Conservation (phyloP, 306 rosid genomes). For the Vigna hirtella region DNA sequence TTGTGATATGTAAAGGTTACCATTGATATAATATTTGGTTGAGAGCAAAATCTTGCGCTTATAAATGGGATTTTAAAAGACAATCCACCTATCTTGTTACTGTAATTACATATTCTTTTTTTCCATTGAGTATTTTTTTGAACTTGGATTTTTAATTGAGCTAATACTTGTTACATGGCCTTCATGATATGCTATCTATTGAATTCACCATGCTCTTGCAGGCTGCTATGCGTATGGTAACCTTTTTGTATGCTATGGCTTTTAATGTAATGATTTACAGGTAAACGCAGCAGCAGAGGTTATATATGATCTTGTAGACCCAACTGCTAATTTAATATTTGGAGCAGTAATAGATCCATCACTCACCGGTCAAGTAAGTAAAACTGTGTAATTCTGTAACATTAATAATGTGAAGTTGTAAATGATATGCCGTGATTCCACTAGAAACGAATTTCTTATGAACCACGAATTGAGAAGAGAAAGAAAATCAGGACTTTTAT, state of each 20-base stretch:
- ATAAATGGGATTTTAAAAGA: background rate
- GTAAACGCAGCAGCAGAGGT: constrained; percentile 95
- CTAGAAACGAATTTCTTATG: background rate
- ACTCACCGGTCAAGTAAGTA: constrained; percentile 83
- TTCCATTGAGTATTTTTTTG: background rate
- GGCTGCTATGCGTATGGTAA: background rate
- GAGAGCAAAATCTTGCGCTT: constrained; percentile 5
- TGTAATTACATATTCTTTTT: constrained; percentile 8
- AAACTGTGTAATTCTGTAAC: background rate
- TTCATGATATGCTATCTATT: constrained; percentile 5
- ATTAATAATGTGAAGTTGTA: background rate
- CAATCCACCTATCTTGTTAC: background rate
- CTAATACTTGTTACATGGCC: constrained; percentile 15
- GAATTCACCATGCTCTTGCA: constrained; percentile 1
- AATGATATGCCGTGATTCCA: constrained; percentile 7
- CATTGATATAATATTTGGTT: background rate
- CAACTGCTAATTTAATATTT: constrained; percentile 85
- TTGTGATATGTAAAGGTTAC: background rate
- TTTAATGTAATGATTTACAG: constrained; percentile 48
- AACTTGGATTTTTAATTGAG: constrained; percentile 14
- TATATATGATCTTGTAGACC: constrained; percentile 92
- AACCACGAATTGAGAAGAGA: no score
- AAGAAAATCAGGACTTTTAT: no score
- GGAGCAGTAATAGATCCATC: constrained; percentile 95
- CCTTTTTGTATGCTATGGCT: constrained; percentile 26